Base-by-base conservation (phyloP, 139 green algal species). In the Chlorella sp. region DNA sequence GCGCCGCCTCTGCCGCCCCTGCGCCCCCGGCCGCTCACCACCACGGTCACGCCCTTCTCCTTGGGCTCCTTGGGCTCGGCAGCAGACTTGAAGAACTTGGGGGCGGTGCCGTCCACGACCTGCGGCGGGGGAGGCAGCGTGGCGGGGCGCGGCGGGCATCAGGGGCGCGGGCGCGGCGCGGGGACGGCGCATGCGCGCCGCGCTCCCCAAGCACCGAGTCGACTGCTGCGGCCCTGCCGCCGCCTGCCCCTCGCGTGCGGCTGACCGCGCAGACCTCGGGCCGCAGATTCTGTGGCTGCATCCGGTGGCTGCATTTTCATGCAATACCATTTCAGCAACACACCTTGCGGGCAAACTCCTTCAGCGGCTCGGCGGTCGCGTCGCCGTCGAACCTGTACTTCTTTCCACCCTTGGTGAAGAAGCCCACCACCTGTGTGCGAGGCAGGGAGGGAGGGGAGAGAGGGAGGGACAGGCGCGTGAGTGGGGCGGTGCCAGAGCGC, bases 371-470 rank as follows among this genome's bases (percentile, higher is more conserved):
- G 15, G 71, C 79, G 43, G 67, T 91, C 67, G 88, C 73, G 79
- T 74, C 41, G 15, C 70, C 79, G 58, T 82, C 45, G 46, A 92
- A 76, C 42, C 70, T 79, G 84, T 77, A 95, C 88, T 95, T 95
- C 59, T 82, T 87, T 75, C 86, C 88, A 41, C 82, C 86, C 42
- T 83, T 77, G 85, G 89, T 88, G 43, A 88, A 68, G 84, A 95
- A 94, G 48, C 91, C 91, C 31, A 93, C 70, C 53, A 95, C 58
- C 73, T 88, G 71, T 1, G 35, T 8, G 25, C 59, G 3, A 64
- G 3, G 11, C 21, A 63, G 45, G 9, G 38, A 29, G 41, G 64
- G 50, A 2, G 40, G 50, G n/a, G 77, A 83, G 80, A 43, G 63
- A 36, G 4, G 41, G 21, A 25, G 51, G 11, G 25, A 61, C 2